Conservation (phyloP, 2,329 filamentous ascomycete species). For the Dichotomopilus funicola region DNA sequence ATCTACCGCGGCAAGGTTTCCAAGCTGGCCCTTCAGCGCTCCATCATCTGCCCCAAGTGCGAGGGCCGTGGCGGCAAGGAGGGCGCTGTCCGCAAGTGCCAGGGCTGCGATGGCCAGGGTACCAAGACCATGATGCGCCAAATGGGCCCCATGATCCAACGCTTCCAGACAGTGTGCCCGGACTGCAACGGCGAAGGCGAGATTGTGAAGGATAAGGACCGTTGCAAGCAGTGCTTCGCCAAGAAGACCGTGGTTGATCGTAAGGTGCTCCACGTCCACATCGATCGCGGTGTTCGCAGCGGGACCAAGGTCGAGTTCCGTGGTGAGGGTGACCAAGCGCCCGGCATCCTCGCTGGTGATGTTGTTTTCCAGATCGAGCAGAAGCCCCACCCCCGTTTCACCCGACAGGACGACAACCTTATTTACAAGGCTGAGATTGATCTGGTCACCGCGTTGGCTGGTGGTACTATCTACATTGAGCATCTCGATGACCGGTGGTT, state of each 20-base stretch:
- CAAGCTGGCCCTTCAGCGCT: constrained; percentile 94
- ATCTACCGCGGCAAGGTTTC: constrained; percentile 98
- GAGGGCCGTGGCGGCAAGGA: constrained; percentile 94
- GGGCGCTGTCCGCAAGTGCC: constrained; percentile 89
- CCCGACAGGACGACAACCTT: constrained; percentile 91
- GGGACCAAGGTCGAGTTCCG: constrained; percentile 97
- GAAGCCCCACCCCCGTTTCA: constrained; percentile 95
- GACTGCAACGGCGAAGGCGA: constrained; percentile 98
- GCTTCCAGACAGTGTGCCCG: constrained; percentile 97
- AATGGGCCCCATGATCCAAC: constrained; percentile 99
- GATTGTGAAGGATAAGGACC: constrained; percentile 92
- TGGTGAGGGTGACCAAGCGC: constrained; percentile 92
- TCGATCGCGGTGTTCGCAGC: constrained; percentile 87
- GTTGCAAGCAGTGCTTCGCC: constrained; percentile 91
- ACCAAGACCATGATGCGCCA: constrained; percentile 99
- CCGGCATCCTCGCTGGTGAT: constrained; percentile 87
- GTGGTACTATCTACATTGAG: constrained; percentile 86
- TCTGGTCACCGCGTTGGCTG: constrained; percentile 86
- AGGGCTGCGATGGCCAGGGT: constrained; percentile 84
- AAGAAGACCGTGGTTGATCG: constrained; percentile 98
- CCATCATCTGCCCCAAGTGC: constrained; percentile 92
- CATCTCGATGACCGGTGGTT: constrained; percentile 97
- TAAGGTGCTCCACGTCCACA: constrained; percentile 96
- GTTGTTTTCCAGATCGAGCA: constrained; percentile 99
- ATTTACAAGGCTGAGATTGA: constrained; percentile 95